Base-by-base conservation (phyloP, 2,329 filamentous ascomycete genomes). In the Exophiala aquamarina region DNA sequence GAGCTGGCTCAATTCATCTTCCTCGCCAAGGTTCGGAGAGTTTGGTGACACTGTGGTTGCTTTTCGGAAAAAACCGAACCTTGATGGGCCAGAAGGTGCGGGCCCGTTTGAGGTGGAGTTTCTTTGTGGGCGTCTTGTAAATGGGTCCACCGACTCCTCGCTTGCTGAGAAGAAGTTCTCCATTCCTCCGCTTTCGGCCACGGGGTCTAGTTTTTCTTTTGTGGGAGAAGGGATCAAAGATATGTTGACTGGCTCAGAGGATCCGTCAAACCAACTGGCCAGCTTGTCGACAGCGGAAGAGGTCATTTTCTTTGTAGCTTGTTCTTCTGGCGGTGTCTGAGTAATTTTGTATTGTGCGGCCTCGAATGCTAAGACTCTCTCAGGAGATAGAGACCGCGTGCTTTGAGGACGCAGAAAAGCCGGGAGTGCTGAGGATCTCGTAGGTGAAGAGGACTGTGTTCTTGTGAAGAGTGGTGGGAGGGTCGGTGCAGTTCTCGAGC, bases 1-100 rank as follows among this genome's bases (percentile, higher is more conserved):
- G 34, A 83, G 62, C 44, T 73, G 76, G 6, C 78, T 63, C 18
- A 83, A 65, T 47, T 78, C 74, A 57, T 83, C 79, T 31, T 67
- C 61, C 44, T 66, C 67, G 5, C 65, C 66, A 4, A 62, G 56
- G 19, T 60, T 52, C 2, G 58, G 31, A 34, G 57, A 52, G 29
- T 52, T 56, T 17, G 63, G 54, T n/a, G 61, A 57, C 29, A 64
- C 61, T 11, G 23, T 26, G 31, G 66, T 53, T 26, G 66, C 66
- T 41, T 68, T 60, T 2, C 64, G 63, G 50, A 73, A 73, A 55
- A 74, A 70, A 10, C 67, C 70, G 56, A 73, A 72, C 6, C 66
- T 66, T 11, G 64, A 63, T 13, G 64, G 57, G 20, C 35, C 47
- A 14, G 61, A 50, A 8, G 61, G 62, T 49, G 65, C 60, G 31